Conservation (phyloP, 1,139 yeast species). For the Lodderomyces beijingensis region DNA sequence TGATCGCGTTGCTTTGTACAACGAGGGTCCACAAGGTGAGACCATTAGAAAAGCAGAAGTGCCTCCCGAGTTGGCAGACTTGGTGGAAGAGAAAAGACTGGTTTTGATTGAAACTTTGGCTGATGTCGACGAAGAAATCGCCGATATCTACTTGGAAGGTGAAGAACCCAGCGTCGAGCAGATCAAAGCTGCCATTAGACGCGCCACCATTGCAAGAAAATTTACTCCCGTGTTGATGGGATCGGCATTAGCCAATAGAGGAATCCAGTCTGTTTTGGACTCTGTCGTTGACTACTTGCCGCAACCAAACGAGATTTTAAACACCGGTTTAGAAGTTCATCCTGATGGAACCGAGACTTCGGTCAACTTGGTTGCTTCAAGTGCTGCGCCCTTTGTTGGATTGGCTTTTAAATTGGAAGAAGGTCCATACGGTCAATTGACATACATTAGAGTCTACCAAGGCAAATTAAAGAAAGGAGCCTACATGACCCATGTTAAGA, state of each 20-base stretch:
- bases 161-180: constrained; percentile 80
- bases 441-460: constrained; percentile 94
- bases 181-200: constrained; percentile 82
- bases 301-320: constrained; percentile 87
- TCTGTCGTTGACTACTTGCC: constrained; percentile 96
- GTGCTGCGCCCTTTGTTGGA: constrained; percentile 82
- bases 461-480: constrained; percentile 90
- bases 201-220: constrained; percentile 93
- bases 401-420: constrained; percentile 97
- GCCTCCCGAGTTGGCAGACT: constrained; percentile 69
- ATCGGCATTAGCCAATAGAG: constrained; percentile 93
- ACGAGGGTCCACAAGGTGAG: constrained; percentile 94
- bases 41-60: constrained; percentile 55
- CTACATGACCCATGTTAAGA: constrained; percentile 82
- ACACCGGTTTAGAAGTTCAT: constrained; percentile 79
- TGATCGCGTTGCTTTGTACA: constrained; percentile 79
- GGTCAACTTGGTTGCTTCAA: constrained; percentile 70
- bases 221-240: constrained; percentile 99
- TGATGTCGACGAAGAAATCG: constrained; percentile 96
- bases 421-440: constrained; percentile 95
- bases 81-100: constrained; percentile 82
- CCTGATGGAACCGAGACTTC: constrained; percentile 51
- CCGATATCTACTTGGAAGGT: constrained; percentile 88
- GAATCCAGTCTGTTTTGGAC: constrained; percentile 91
- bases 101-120: constrained; percentile 88